Evolutionary conservation across 805 yeast genomes (phyloP), one percentile per base, ranked within the genome.

Genomic region (Metahyphopichia silvanorum): DNA sequence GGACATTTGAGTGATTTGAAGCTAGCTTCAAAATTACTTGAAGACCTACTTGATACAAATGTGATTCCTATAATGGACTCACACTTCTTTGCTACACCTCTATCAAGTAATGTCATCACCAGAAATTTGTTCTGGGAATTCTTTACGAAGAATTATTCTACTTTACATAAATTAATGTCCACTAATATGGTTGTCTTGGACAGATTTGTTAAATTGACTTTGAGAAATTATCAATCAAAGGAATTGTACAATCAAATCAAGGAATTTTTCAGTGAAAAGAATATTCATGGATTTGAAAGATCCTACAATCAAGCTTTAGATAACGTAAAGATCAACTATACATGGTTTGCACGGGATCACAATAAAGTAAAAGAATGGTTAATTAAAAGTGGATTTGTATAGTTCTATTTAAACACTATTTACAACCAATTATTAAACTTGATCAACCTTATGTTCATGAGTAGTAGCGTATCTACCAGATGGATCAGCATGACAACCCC

Each of bases 401-500:
- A 23, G 25, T 15, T 23, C n/a, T 6, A 6, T 10, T 7, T 23
- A 23, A 4, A 27, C 22, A 27, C 30, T 27, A 27, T 27, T 15
- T 27, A 27, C 30, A 25, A 25, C n/a, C 7, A 22, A 22, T n/a
- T 8, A 25, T 27, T 26, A 27, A 28, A 17, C 29, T 16, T 44
- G 35, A 27, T 53, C 61, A 32, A 67, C 71, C 54, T 67, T 66
- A 44, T 62, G 57, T 38, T 85, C 89, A 63, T 93, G 98, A 50
- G 84, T 79, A 70, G 85, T 78, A 48, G 95, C 97, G 58, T 73
- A 91, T 71, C 99, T 86, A 46, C 99, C 99, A 35, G 96, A 85
- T 34, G 99, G 99, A 66, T 93, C 99, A 53, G 82, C 96, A 55
- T 89, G 88, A 70, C 98, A 93, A 47, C 99, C 99, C 99, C 99